Percentiles rank a stretch among this genome's conserved stretches.
These are phyloP conservation scores for Plasmodium knowlesi DNA, from an alignment of 169 alveolate species.

Conservation along the genomic window DNA sequence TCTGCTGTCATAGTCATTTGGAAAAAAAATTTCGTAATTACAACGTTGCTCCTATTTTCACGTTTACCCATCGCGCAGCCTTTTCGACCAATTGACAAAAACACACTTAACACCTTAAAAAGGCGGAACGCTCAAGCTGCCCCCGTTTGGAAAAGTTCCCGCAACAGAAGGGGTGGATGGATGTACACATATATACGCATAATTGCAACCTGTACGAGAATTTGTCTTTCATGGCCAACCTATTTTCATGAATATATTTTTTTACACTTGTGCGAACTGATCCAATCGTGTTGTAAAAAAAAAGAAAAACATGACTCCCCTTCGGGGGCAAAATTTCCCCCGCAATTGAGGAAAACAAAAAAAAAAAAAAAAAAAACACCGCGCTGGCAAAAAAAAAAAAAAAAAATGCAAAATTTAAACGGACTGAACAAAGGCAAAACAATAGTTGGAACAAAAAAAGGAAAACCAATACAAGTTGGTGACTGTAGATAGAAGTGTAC, in stretches of 20 bases:
- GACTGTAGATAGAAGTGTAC: neutral
- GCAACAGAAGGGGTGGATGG: neutral
- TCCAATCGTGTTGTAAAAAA: neutral
- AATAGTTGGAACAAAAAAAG: neutral
- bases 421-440: neutral
- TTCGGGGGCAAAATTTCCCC: neutral
- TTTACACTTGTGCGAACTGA: neutral
- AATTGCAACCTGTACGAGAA: neutral
- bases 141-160: neutral
- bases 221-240: neutral
- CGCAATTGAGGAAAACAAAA: neutral
- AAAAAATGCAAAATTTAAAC: neutral
- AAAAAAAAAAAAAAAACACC: neutral
- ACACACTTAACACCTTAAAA: neutral
- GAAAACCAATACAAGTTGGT: neutral
- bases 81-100: neutral
- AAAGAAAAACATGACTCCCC: neutral
- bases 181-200: neutral
- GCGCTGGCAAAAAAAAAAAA: neutral
- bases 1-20: neutral
- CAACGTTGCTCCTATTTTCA: neutral
- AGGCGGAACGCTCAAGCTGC: neutral
- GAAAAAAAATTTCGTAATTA: neutral
- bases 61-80: neutral
- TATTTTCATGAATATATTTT: neutral